phyloP scores from a whole-genome alignment of 331 rosid genomes.

The Rhamnella rubrinervis region DNA sequence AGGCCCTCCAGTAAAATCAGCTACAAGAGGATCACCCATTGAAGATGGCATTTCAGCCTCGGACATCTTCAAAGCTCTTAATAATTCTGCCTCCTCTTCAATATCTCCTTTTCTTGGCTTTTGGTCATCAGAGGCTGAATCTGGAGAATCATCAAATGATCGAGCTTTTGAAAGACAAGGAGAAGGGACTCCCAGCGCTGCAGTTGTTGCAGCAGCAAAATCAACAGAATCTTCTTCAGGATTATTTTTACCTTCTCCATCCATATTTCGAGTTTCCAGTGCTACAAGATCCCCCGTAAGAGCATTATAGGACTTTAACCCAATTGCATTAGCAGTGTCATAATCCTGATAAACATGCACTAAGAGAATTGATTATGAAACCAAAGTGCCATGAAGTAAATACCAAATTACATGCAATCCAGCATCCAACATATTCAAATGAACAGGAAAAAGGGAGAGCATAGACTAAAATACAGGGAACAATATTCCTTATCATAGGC shows the following conservation, averaged over 20 bases:
- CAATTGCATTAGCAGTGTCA: conserved; percentile 72
- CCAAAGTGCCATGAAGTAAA: conserved; percentile 20
- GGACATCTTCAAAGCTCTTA: conserved; percentile 70
- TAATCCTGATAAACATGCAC: conserved; percentile 53
- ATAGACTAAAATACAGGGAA: not conserved
- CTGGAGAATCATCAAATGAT: conserved; percentile 81
- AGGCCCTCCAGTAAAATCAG: conserved; percentile 29
- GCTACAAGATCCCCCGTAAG: conserved; percentile 93
- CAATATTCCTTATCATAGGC: not conserved
- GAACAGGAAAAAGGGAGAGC: not conserved
- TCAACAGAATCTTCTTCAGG: conserved; percentile 87
- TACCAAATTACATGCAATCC: not conserved
- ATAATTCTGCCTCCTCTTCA: conserved; percentile 87
- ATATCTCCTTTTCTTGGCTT: conserved; percentile 69
- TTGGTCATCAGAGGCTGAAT: conserved; percentile 48
- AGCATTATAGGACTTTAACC: conserved; percentile 86
- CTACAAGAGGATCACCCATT: conserved; percentile 37
- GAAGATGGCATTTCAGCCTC: conserved; percentile 39
- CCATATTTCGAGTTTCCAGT: conserved; percentile 69
- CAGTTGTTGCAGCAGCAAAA: conserved; percentile 98
- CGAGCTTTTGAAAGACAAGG: conserved; percentile 74
- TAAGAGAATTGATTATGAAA: conserved; percentile 29
- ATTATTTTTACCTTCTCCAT: conserved; percentile 34
- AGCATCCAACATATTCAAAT: not conserved
- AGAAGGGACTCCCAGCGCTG: conserved; percentile 95